Evolutionary conservation across 1,284 basidiomycete genomes (phyloP), one percentile per base, ranked within the genome.

Genomic region (Boletus semigastroideus): DNA sequence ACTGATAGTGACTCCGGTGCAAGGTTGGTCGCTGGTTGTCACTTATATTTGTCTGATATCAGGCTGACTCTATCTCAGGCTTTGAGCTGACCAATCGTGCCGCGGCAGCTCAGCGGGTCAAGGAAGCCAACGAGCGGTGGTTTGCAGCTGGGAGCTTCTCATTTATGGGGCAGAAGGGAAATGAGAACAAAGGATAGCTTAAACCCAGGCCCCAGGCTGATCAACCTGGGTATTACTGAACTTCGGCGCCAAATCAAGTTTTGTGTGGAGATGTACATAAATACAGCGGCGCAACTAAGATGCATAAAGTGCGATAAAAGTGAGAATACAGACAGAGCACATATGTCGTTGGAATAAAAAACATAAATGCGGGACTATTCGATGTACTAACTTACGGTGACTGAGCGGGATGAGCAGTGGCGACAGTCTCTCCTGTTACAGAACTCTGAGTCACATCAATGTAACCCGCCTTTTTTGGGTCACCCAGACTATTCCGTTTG

Each of bases 111-210:
- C 86, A 90, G 62, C 79, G 86, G 33, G 90, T 95, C 53, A 91
- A 93, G 67, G 92, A 92, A 63, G 94, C 93, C 22, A 96, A 96
- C 72, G 92, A 95, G 54, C 80, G 88, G 30, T 96, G 93, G 93
- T 96, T 96, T 66, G 84, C 87, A 4, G 82, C 83, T 17, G 93
- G 93, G 7, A 92, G 78, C 36, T 95, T 95, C 72, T 87, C 88
- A 1, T 90, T 89, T 61, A 73, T 83, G 17, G 87, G 87, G 13
- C 82, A 84, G 64, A 90, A 90, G 64, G 86, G 85, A 39, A 55
- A 69, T 40, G 73, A 51, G 54, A 61, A 44, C 30, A 55, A 55
- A 43, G 42, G 54, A 38, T 66, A 56, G 48, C 42, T 45, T 40
- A 40, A 42, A 42, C 37, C 16, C 41, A n/a, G 41, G 30, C 36